A percentile compares a stretch with the other conserved stretches of the same genome.
These are phyloP conservation scores for Chaetomiaceae sp. DNA, from an alignment of 2,329 filamentous ascomycete species.

Conservation along the genomic window DNA sequence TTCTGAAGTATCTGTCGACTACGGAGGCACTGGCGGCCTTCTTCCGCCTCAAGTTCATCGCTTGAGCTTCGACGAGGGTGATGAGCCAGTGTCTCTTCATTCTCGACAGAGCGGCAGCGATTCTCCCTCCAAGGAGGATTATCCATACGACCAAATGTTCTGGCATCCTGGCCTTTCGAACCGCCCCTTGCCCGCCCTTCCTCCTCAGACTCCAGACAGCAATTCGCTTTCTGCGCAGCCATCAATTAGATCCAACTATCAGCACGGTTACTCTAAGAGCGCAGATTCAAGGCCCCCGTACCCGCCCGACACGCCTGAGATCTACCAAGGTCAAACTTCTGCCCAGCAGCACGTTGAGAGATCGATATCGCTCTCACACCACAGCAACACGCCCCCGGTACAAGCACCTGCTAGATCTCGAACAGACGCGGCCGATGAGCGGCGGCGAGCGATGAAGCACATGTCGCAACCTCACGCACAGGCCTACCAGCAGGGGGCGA, in stretches of 20 bases:
- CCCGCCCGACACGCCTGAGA: slow-evolving; percentile 45
- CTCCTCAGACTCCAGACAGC: slow-evolving; percentile 31
- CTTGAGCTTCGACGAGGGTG: slow-evolving; percentile 88
- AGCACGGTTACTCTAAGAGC: slow-evolving; percentile 48
- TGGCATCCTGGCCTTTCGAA: slow-evolving; percentile 78
- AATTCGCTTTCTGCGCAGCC: slow-evolving; percentile 25
- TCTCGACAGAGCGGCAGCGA: slow-evolving; percentile 58
- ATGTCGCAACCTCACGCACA: slow-evolving; percentile 53
- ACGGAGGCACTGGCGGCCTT: slow-evolving; percentile 83
- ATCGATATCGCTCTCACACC: slow-evolving; percentile 77
- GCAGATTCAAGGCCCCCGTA: slow-evolving; percentile 41
- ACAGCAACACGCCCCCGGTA: slow-evolving; percentile 74
- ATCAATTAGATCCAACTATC: slow-evolving; percentile 45
- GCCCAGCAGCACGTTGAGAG: slow-evolving; percentile 54
- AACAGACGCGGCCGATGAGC: slow-evolving; percentile 80
- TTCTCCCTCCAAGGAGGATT: slow-evolving; percentile 66
- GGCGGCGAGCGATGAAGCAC: slow-evolving; percentile 45
- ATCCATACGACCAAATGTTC: slow-evolving; percentile 71
- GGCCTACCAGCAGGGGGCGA: slow-evolving; percentile 46
- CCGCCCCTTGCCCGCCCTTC: slow-evolving; percentile 61
- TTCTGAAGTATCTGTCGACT: slow-evolving; percentile 70
- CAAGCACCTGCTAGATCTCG: slow-evolving; percentile 84
- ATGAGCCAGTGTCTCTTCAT: slow-evolving; percentile 63
- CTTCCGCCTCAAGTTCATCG: slow-evolving; percentile 69
- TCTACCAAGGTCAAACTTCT: slow-evolving; percentile 40